Percentiles rank a stretch among this genome's conserved stretches.
phyloP scores from a whole-genome alignment of 441 rosid species.

The Euphorbia schlechtendalii region DNA sequence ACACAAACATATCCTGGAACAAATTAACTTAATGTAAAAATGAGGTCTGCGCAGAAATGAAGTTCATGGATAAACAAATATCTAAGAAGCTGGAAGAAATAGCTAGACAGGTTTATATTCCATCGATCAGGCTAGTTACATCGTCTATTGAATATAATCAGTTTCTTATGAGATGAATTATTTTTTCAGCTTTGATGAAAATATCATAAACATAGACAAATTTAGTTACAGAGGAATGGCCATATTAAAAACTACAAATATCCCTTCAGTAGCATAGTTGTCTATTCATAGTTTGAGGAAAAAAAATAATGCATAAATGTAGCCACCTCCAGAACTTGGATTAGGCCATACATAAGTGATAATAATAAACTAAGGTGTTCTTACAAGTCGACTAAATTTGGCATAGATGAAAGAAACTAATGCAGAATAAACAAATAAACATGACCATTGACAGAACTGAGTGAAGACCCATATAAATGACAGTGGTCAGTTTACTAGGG shows the following conservation, averaged over 20 bases:
- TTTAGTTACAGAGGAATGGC: neutral
- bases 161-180: too few relatives aligned
- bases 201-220: too few relatives aligned
- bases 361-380: too few relatives aligned
- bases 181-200: too few relatives aligned
- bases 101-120: too few relatives aligned
- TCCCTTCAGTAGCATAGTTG: neutral
- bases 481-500: neutral
- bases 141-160: too few relatives aligned
- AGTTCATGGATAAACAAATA: neutral
- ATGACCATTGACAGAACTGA: neutral
- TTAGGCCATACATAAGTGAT: neutral
- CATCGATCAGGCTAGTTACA: too few relatives aligned
- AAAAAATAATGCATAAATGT: too few relatives aligned
- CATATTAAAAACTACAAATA: too few relatives aligned
- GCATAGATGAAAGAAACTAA: neutral
- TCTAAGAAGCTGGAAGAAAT: neutral
- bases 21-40: conserved; percentile 2
- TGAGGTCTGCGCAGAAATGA: neutral
- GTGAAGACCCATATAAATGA: neutral
- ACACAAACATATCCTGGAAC: conserved; percentile 79
- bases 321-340: neutral
- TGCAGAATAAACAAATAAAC: neutral
- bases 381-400: too few relatives aligned
- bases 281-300: too few relatives aligned